Evolutionary conservation across 768 basidiomycete species (phyloP).

Genomic region (Boletellus ananas): DNA sequence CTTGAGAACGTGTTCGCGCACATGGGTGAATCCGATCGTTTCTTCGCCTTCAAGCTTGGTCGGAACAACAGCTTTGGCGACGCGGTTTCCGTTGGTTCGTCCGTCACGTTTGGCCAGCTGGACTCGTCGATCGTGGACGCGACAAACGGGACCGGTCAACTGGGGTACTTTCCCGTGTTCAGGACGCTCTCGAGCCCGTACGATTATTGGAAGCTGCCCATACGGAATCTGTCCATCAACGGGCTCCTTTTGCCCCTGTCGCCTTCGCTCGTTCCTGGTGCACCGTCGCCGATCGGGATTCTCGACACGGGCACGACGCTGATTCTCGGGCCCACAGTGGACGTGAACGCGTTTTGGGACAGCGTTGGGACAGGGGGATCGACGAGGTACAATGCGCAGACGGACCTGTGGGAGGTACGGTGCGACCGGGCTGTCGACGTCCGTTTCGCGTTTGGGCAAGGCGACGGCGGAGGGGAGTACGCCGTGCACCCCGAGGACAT

Average conservation of each 20-base stretch:
- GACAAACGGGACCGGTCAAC: conserved; percentile 28
- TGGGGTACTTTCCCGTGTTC: conserved; percentile 41
- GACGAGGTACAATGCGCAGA: conserved; percentile 33
- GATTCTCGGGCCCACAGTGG: conserved; percentile 48
- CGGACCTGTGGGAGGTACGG: conserved; percentile 45
- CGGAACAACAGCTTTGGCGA: conserved; percentile 23
- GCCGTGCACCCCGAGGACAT: conserved; percentile 50
- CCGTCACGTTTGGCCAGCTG: conserved; percentile 51
- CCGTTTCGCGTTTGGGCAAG: conserved; percentile 43
- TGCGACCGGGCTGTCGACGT: conserved; percentile 48
- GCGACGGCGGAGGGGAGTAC: conserved; percentile 34
- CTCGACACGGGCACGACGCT: conserved; percentile 63
- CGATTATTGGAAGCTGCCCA: conserved; percentile 59
- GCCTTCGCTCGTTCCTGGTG: conserved; percentile 40
- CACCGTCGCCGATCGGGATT: conserved; percentile 47
- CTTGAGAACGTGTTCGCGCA: conserved; percentile 46
- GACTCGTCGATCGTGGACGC: conserved; percentile 30
- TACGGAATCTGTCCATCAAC: conserved; percentile 44
- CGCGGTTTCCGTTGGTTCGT: conserved; percentile 31
- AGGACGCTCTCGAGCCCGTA: conserved; percentile 33
- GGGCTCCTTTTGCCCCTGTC: conserved; percentile 39
- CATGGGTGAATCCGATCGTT: conserved; percentile 38
- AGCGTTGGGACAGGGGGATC: conserved; percentile 40
- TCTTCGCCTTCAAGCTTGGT: conserved; percentile 51
- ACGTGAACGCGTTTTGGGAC: conserved; percentile 52